Percentiles rank a stretch among this genome's conserved stretches.
phyloP scores from a whole-genome alignment of 306 rosid genomes.

The Lathyrus oleraceus region DNA sequence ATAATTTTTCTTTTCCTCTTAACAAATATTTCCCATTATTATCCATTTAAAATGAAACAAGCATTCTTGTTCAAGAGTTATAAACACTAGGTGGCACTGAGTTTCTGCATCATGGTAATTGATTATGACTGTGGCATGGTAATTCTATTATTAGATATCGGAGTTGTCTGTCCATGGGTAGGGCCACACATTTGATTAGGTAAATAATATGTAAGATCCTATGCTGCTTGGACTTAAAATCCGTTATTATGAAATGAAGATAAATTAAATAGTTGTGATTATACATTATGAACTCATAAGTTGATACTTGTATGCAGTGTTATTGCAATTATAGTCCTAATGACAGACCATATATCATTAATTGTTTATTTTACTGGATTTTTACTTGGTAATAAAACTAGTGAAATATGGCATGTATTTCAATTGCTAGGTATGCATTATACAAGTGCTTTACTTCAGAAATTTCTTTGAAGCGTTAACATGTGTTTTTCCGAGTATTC shows the following conservation, averaged over 20 bases:
- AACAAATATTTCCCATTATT: background rate
- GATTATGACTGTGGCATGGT: background rate
- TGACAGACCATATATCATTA: background rate
- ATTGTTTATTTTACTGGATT: constrained; percentile 5
- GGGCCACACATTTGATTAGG: background rate
- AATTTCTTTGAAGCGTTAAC: constrained; percentile 1
- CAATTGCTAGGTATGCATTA: background rate
- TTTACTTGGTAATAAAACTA: constrained; percentile 15
- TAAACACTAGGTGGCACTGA: background rate
- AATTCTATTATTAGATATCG: background rate
- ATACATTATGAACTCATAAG: constrained; percentile 1
- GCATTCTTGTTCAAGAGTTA: constrained; percentile 26
- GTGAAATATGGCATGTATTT: constrained; percentile 16
- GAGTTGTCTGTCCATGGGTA: constrained; percentile 22
- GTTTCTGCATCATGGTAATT: constrained; percentile 22
- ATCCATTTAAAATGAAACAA: constrained; percentile 12
- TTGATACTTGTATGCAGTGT: constrained; percentile 20
- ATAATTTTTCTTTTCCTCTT: background rate
- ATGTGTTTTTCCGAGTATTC: background rate
- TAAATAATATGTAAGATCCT: constrained; percentile 12
- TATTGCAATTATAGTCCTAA: constrained; percentile 8
- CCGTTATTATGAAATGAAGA: constrained; percentile 17
- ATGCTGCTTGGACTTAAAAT: constrained; percentile 24
- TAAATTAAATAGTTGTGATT: constrained; percentile 4
- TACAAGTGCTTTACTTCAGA: constrained; percentile 15